Conservation (phyloP, 2,329 filamentous ascomycete species). For the Aspergillus niger region DNA sequence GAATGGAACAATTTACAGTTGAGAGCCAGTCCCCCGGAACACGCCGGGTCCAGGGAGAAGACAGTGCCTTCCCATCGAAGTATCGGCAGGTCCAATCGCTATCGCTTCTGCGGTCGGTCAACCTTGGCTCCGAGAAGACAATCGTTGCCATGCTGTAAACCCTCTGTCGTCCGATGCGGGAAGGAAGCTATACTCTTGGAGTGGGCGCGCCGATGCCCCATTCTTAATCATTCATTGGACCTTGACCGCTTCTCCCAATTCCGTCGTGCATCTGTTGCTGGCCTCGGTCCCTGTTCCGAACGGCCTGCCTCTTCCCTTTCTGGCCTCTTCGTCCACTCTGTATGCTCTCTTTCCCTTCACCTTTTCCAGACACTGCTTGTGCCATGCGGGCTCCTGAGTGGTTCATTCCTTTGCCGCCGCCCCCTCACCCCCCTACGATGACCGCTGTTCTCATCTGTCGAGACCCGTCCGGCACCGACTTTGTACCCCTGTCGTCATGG, state of each 20-base stretch:
- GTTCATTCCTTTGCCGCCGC: slow-evolving; percentile 21
- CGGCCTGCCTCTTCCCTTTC: slow-evolving; percentile 12
- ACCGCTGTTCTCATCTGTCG: slow-evolving; percentile 21
- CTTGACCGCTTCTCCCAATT: slow-evolving; percentile 25
- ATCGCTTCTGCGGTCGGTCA: slow-evolving; percentile 6
- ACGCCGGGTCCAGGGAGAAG: slow-evolving; percentile 23
- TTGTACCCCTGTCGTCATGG: slow-evolving; percentile 28
- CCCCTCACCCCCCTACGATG: slow-evolving; percentile 23
- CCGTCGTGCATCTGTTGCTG: slow-evolving; percentile 3
- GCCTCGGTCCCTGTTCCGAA: slow-evolving; percentile 7
- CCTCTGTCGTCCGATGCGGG: slow-evolving; percentile 17
- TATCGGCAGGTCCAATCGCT: no score
- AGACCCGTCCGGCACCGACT: slow-evolving; percentile 22
- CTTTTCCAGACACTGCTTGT: slow-evolving; percentile 16
- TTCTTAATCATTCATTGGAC: slow-evolving; percentile 9
- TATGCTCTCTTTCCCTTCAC: slow-evolving; percentile 18
- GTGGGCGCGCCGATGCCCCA: slow-evolving; percentile 16
- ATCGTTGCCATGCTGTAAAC: slow-evolving; percentile 16
- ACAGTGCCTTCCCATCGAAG: slow-evolving; percentile 7
- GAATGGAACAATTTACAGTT: slow-evolving; percentile 16
- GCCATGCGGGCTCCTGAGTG: slow-evolving; percentile 20
- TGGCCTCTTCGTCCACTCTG: slow-evolving; percentile 10
- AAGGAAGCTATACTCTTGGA: slow-evolving; percentile 18
- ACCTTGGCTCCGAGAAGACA: slow-evolving; percentile 15
- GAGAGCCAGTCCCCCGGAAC: slow-evolving; percentile 29